Conservation (phyloP, 176 grass and related monocot species). For the Hordeum marinum region DNA sequence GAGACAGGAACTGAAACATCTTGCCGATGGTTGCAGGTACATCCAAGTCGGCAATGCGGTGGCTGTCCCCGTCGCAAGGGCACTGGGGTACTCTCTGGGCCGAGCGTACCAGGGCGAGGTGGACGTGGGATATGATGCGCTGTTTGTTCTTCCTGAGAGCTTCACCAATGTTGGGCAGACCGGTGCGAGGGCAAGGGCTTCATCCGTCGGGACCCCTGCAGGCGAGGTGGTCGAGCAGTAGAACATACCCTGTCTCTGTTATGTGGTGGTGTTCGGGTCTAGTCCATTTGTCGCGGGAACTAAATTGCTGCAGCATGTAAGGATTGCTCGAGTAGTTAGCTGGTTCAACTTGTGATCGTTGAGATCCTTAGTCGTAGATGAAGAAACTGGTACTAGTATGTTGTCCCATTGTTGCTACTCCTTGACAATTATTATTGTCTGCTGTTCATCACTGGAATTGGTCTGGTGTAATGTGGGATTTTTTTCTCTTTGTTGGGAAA, state of each 20-base stretch:
- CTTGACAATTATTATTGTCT: not conserved
- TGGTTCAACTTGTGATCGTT: not conserved
- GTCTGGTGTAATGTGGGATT: not conserved
- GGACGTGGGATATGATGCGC: not conserved
- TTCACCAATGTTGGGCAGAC: not conserved
- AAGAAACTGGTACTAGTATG: not conserved
- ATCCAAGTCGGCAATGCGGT: constrained; percentile 54
- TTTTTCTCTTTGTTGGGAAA: not conserved
- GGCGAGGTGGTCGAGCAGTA: constrained; percentile 37
- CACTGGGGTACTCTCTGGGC: constrained; percentile 39
- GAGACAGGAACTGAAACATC: not conserved
- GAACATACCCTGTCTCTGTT: not conserved
- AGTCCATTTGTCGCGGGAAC: not conserved
- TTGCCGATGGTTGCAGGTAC: constrained; percentile 17
- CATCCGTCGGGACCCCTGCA: not conserved
- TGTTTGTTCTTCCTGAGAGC: constrained; percentile 24
- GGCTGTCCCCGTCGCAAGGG: constrained; percentile 39
- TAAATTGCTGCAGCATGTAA: not conserved
- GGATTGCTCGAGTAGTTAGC: not conserved
- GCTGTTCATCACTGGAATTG: not conserved
- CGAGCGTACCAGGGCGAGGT: constrained; percentile 24
- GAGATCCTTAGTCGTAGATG: not conserved
- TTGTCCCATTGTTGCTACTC: not conserved
- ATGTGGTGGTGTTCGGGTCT: not conserved
- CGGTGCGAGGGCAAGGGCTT: not conserved